Conservation (phyloP, 169 alveolate genomes). For the Haemoproteus tartakovskyi region DNA sequence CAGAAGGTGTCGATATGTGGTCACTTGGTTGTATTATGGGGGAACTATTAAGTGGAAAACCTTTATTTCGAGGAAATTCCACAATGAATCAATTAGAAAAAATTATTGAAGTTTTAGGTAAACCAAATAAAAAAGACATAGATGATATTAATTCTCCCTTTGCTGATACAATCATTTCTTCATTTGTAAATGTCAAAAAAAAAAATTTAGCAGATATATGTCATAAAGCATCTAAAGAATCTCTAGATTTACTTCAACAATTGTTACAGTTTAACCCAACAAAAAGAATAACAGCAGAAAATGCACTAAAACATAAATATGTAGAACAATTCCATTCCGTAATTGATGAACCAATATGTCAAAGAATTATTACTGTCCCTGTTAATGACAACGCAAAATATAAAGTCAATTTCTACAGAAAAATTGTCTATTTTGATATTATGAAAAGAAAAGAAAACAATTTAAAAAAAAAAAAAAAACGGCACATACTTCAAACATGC, state of each 20-base stretch:
- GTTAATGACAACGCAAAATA: slow-evolving; percentile 86
- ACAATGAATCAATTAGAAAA: slow-evolving; percentile 94
- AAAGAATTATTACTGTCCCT: slow-evolving; percentile 79
- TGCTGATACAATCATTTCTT: slow-evolving; percentile 79
- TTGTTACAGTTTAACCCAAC: slow-evolving; percentile 81
- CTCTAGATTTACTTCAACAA: slow-evolving; percentile 77
- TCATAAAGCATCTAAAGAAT: slow-evolving; percentile 64
- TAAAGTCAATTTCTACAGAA: slow-evolving; percentile 84
- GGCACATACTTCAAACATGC: too few relatives aligned
- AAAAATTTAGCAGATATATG: slow-evolving; percentile 35
- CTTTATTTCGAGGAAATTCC: slow-evolving; percentile 98
- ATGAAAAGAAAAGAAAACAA: slow-evolving; percentile 71
- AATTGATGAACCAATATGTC: slow-evolving; percentile 86
- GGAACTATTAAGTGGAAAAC: slow-evolving; percentile 93
- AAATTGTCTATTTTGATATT: slow-evolving; percentile 81
- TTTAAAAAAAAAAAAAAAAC: background rate
- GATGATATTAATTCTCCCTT: slow-evolving; percentile 86
- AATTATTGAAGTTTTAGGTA: slow-evolving; percentile 92
- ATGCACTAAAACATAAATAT: slow-evolving; percentile 79
- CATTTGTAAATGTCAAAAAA: slow-evolving; percentile 66
- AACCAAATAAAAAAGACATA: slow-evolving; percentile 89
- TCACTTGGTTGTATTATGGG: slow-evolving; percentile 98
- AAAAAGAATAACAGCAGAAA: slow-evolving; percentile 83
- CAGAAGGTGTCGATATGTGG: slow-evolving; percentile 99
- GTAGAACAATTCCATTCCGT: slow-evolving; percentile 83